Percentiles rank a stretch among this genome's conserved stretches.
Evolutionary conservation across 2,329 filamentous ascomycete species (phyloP).

Genomic region (Xylariaceae sp.): DNA sequence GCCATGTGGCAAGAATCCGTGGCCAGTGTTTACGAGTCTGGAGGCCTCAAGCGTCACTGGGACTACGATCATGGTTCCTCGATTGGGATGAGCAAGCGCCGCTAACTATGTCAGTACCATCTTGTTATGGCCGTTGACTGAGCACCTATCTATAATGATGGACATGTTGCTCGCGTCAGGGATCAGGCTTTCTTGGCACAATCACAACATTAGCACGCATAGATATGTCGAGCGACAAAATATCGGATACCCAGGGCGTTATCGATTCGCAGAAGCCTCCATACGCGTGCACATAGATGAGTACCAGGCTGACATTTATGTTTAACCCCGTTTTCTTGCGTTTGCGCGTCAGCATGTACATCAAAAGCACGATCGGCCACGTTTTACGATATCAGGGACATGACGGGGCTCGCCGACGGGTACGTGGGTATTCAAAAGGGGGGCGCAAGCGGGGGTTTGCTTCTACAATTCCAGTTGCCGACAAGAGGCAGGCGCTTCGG

Average conservation of each 20-base stretch:
- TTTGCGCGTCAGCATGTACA: slow-evolving; percentile 1
- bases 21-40: slow-evolving; percentile 60
- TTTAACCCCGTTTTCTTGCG: not conserved
- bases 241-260: too few relatives aligned
- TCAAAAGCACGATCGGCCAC: slow-evolving; percentile 1
- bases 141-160: too few relatives aligned
- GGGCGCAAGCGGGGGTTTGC: not conserved
- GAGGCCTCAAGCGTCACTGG: slow-evolving; percentile 60
- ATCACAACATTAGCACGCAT: too few relatives aligned
- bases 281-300: too few relatives aligned
- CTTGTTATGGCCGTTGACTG: too few relatives aligned
- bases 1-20: slow-evolving; percentile 73
- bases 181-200: too few relatives aligned
- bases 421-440: not conserved
- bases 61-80: slow-evolving; percentile 44
- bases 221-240: too few relatives aligned
- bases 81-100: slow-evolving; percentile 30
- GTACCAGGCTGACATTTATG: not conserved
- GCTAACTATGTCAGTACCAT: slow-evolving; percentile 14
- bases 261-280: too few relatives aligned
- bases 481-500: not conserved
- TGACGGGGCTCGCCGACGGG: not conserved
- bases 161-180: too few relatives aligned
- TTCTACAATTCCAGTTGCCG: not conserved
- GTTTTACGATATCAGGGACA: slow-evolving; percentile 1